These are phyloP conservation scores for Phytopythium montanum DNA, from an alignment of 352 stramenopile genomes.

Conservation along the genomic window DNA sequence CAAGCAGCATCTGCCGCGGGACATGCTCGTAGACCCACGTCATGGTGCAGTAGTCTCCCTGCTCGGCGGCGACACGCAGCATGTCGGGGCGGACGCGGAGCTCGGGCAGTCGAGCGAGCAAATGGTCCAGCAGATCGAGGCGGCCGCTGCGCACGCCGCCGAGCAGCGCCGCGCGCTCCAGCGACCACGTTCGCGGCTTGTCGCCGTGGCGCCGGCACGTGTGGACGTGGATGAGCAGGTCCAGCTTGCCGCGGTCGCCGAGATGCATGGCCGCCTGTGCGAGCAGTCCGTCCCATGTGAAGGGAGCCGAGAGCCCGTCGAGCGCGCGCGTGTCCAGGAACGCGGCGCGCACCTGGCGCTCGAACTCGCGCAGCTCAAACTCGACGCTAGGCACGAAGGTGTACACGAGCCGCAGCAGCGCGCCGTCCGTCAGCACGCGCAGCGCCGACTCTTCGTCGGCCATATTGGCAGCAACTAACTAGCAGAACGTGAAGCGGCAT, in stretches of 20 bases:
- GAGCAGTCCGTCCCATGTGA: neutral
- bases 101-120: neutral
- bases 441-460: too few species aligned
- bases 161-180: neutral
- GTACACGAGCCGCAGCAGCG: constrained; percentile 20
- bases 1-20: neutral
- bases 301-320: neutral
- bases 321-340: neutral
- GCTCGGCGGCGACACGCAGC: neutral
- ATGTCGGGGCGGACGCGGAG: neutral
- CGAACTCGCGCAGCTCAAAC: neutral
- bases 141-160: neutral
- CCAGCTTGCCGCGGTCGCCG: constrained; percentile 1
- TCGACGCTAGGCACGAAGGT: constrained; percentile 12
- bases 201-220: neutral
- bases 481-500: too few species aligned
- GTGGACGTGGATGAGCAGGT: constrained; percentile 1
- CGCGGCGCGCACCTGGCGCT: neutral
- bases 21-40: neutral
- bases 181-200: neutral
- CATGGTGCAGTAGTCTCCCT: neutral
- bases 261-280: neutral
- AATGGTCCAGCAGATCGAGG: neutral
- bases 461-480: too few species aligned
- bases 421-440: constrained; percentile 16